Conservation (phyloP, 345 rosid species). For the Diplotaxis tenuifolia region DNA sequence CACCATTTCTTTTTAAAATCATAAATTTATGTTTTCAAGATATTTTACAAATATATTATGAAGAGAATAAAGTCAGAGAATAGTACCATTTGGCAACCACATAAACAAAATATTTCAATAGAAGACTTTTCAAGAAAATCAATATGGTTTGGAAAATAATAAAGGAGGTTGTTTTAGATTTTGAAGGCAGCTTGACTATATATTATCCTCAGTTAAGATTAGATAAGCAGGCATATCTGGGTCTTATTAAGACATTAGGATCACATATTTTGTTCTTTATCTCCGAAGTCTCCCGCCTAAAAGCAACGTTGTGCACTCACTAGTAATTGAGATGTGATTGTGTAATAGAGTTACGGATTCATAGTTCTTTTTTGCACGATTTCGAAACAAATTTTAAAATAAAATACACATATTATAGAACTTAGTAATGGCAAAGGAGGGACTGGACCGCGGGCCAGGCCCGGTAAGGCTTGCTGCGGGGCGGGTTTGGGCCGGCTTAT, state of each 20-base stretch:
- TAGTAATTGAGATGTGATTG: neutral
- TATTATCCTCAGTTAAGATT: constrained; percentile 9
- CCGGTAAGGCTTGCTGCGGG: no score
- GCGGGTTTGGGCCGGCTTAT: no score
- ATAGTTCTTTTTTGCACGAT: neutral
- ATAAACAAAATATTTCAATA: constrained; percentile 3
- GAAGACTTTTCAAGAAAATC: neutral
- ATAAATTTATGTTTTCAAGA: neutral
- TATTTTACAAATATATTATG: neutral
- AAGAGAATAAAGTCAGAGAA: constrained; percentile 14
- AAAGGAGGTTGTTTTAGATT: constrained; percentile 16
- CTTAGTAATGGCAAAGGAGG: no score
- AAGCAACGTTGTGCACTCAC: constrained; percentile 12
- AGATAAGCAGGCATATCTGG: constrained; percentile 26
- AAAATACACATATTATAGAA: no score
- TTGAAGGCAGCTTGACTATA: constrained; percentile 20
- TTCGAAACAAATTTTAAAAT: no score
- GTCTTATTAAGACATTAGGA: constrained; percentile 18
- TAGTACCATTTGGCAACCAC: constrained; percentile 6
- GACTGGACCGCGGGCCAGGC: no score
- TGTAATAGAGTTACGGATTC: no score
- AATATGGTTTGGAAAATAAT: constrained; percentile 1
- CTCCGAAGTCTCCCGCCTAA: neutral
- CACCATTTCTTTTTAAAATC: neutral
- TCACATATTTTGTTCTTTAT: constrained; percentile 4